Evolutionary conservation across 768 basidiomycete genomes (phyloP).

Genomic region (Cyclocybe aegerita): DNA sequence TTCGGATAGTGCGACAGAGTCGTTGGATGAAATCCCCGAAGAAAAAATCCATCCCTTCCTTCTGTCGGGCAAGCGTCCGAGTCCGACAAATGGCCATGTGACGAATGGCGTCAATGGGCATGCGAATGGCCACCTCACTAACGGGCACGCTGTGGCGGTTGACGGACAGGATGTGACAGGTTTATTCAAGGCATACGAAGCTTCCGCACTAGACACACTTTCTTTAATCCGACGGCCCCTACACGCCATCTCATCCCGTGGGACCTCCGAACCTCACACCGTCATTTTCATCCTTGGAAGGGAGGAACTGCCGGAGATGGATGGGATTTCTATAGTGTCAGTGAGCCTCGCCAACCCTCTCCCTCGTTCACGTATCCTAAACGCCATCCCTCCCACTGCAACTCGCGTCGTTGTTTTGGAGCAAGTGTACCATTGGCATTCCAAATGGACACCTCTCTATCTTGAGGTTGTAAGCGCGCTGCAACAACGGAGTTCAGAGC

Average conservation of each 20-base stretch:
- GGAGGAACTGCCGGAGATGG: conserved; percentile 39
- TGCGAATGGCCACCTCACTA: conserved; percentile 16
- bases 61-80: conserved; percentile 39
- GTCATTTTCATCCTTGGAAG: conserved; percentile 73
- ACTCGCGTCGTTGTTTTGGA: conserved; percentile 79
- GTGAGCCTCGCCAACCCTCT: conserved; percentile 73
- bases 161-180: conserved; percentile 25
- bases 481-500: conserved; percentile 52
- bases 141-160: conserved; percentile 10
- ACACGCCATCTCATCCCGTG: conserved; percentile 50
- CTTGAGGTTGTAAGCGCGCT: conserved; percentile 77
- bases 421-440: conserved; percentile 72
- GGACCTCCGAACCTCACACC: conserved; percentile 59
- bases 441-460: conserved; percentile 86
- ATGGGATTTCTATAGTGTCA: conserved; percentile 63
- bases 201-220: conserved; percentile 64
- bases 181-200: conserved; percentile 63
- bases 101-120: conserved; percentile 28
- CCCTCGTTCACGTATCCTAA: conserved; percentile 55
- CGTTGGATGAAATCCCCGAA: conserved; percentile 52
- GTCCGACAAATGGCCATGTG: conserved; percentile 31
- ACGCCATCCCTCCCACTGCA: conserved; percentile 58
- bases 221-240: conserved; percentile 61
- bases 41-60: conserved; percentile 64
- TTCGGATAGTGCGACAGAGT: conserved; percentile 34